These are phyloP conservation scores for Amanita fuliginea DNA, from an alignment of 768 basidiomycete species.

Conservation along the genomic window DNA sequence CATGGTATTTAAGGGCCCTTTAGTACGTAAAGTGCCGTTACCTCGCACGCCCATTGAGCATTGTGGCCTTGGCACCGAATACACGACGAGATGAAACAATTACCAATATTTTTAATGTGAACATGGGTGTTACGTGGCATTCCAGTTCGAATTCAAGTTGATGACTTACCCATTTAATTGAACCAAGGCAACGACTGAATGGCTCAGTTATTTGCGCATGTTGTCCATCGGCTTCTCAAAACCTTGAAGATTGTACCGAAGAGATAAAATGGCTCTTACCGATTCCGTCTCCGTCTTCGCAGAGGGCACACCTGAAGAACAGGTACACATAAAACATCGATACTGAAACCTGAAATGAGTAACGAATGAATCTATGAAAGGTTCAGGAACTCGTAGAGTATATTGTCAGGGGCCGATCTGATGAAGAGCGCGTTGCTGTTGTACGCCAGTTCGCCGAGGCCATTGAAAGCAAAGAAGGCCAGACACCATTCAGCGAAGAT, in stretches of 20 bases:
- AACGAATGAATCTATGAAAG: constrained; percentile 23
- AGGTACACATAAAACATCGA: constrained; percentile 34
- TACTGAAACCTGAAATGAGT: background rate
- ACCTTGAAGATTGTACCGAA: constrained; percentile 10
- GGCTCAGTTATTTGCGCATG: constrained; percentile 18
- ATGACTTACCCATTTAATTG: too few relatives aligned
- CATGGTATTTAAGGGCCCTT: too few relatives aligned
- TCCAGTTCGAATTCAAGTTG: too few relatives aligned
- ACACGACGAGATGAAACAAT: too few relatives aligned
- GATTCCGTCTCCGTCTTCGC: constrained; percentile 80
- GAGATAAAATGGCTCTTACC: constrained; percentile 44
- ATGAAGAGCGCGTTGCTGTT: constrained; percentile 54
- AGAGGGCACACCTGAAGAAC: constrained; percentile 84
- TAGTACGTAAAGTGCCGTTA: too few relatives aligned
- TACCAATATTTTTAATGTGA: too few relatives aligned
- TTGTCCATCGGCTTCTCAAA: constrained; percentile 19
- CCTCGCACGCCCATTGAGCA: too few relatives aligned
- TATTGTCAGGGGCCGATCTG: constrained; percentile 50
- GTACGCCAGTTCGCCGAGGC: constrained; percentile 58
- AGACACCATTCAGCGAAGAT: constrained; percentile 44
- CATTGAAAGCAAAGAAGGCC: constrained; percentile 38
- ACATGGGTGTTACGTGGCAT: too few relatives aligned
- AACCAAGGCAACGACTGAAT: too few relatives aligned
- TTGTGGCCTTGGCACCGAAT: too few relatives aligned
- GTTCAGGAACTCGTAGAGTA: constrained; percentile 73